phyloP scores from a whole-genome alignment of 2,329 filamentous ascomycete genomes.

The Monilinia fructigena region DNA sequence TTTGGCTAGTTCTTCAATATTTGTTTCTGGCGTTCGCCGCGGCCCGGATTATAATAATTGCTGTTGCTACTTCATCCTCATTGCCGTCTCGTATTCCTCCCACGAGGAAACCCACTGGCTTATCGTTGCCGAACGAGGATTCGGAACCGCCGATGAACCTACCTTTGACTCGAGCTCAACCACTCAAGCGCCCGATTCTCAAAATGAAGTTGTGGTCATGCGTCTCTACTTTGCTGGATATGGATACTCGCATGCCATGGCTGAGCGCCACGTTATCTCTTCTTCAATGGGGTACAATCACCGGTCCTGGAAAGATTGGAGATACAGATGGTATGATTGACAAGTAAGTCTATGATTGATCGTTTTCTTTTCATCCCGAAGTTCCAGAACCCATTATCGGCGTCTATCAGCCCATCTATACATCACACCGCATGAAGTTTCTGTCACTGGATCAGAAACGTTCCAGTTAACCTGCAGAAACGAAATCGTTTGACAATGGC shows the following conservation, averaged over 20 bases:
- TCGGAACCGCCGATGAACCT: conserved; percentile 28
- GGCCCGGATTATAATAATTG: conserved; percentile 63
- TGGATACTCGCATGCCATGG: conserved; percentile 88
- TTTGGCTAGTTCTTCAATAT: conserved; percentile 54
- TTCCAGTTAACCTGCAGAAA: conserved; percentile 38
- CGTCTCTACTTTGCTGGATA: conserved; percentile 67
- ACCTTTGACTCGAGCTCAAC: conserved; percentile 25
- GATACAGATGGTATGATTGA: conserved; percentile 76
- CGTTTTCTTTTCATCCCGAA: conserved; percentile 15
- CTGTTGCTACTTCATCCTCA: conserved; percentile 66
- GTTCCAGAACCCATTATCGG: conserved; percentile 13
- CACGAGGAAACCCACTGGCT: conserved; percentile 32
- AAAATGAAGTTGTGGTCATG: conserved; percentile 77
- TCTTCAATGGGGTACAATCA: conserved; percentile 69
- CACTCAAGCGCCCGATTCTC: conserved; percentile 51
- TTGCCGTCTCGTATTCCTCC: conserved; percentile 54
- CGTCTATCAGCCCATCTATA: conserved; percentile 23
- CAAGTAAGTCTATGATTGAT: conserved; percentile 60
- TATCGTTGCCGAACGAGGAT: conserved; percentile 32
- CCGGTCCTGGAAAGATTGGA: conserved; percentile 73
- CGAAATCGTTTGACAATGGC: conserved; percentile 30
- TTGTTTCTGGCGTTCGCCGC: conserved; percentile 53
- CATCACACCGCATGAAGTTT: conserved; percentile 26
- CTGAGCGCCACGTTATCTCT: conserved; percentile 72
- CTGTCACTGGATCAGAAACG: conserved; percentile 51